Percentiles rank a stretch among this genome's conserved stretches.
Evolutionary conservation across 2,329 filamentous ascomycete genomes (phyloP).

Genomic region (Byssochlamys sp.): DNA sequence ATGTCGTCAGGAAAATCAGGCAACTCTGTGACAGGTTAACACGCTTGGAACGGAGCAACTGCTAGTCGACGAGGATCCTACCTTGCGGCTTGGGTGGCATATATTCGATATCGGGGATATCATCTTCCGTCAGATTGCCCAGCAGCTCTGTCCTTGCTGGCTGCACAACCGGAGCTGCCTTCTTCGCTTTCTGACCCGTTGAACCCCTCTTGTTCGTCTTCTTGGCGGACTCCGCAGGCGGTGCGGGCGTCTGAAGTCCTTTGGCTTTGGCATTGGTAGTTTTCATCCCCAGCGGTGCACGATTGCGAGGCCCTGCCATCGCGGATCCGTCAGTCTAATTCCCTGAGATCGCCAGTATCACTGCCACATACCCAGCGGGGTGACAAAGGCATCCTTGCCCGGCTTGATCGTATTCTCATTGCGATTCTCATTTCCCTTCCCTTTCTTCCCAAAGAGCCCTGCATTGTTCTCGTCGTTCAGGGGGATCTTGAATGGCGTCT

Average conservation of each 20-base stretch:
- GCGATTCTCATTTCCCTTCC: slow-evolving; percentile 48
- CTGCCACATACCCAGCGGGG: slow-evolving; percentile 59
- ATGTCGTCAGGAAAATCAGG: slow-evolving; percentile 38
- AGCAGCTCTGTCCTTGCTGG: slow-evolving; percentile 40
- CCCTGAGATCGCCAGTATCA: not conserved
- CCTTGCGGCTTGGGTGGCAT: slow-evolving; percentile 63
- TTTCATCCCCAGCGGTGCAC: slow-evolving; percentile 83
- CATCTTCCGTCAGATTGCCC: slow-evolving; percentile 37
- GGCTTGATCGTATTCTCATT: slow-evolving; percentile 47
- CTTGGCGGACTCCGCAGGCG: slow-evolving; percentile 50
- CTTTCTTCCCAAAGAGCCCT: slow-evolving; percentile 49
- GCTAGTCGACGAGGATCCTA: slow-evolving; percentile 14
- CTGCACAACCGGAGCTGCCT: slow-evolving; percentile 42
- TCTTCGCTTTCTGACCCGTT: slow-evolving; percentile 52
- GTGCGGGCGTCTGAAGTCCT: slow-evolving; percentile 56
- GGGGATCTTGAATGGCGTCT: slow-evolving; percentile 69
- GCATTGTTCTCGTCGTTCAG: slow-evolving; percentile 80
- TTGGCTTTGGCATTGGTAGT: slow-evolving; percentile 87
- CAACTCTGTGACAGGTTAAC: slow-evolving; percentile 45
- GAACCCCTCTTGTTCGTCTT: slow-evolving; percentile 53
- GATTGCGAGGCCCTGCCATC: slow-evolving; percentile 51
- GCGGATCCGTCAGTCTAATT: not conserved
- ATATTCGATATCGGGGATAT: slow-evolving; percentile 74
- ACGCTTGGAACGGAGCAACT: not conserved
- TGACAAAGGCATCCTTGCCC: slow-evolving; percentile 60